Base-by-base conservation (phyloP, 129 eudicot genomes). In the Tanacetum coccineum region DNA sequence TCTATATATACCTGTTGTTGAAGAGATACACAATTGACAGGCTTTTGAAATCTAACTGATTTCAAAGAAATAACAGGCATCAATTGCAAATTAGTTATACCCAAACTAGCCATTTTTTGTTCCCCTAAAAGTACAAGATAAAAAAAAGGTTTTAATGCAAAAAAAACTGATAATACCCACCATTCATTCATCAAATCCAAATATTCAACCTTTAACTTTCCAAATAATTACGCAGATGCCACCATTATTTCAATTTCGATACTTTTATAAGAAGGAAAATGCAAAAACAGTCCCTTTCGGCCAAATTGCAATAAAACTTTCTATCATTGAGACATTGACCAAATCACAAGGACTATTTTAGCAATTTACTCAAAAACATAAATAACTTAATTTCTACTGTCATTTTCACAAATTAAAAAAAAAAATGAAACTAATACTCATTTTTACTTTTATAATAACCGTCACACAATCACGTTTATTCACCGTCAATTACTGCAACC, bases 1-100 rank as follows among this genome's bases (percentile, higher is more conserved):
- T n/a, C n/a, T n/a, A 66, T 51, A 18, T 51, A 12, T 77, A 66
- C 80, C 79, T 77, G 77, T 64, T 64, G 69, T 67, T 74, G 82
- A 17, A 74, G 72, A 48, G 82, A 62, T 6, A 78, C 59, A 71
- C 86, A 78, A 22, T 70, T 72, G 19, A 77, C 19, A 36, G 71
- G 62, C 72, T 72, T 81, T 52, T 66, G 22, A 30, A 59, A 56
- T 60, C 20, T 20, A 69, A 51, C 51, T 4, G 68, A 20, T 26
- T 55, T 63, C 9, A 56, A 53, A 21, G 74, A 49, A 4, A 26
- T 62, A 2, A 44, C 6, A 45, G 73, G 76, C 77, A 64, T 20
- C 73, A 70, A 45, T 51, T 72, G 81, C 61, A 76, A 66, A 42
- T 81, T 81, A 28, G 17, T 54, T 9, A 46, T 21, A 56, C 59